Percentiles rank a stretch among this genome's conserved stretches.
Evolutionary conservation across 495 filamentous ascomycete species (phyloP).

Genomic region (Aspergillus indologenus): DNA sequence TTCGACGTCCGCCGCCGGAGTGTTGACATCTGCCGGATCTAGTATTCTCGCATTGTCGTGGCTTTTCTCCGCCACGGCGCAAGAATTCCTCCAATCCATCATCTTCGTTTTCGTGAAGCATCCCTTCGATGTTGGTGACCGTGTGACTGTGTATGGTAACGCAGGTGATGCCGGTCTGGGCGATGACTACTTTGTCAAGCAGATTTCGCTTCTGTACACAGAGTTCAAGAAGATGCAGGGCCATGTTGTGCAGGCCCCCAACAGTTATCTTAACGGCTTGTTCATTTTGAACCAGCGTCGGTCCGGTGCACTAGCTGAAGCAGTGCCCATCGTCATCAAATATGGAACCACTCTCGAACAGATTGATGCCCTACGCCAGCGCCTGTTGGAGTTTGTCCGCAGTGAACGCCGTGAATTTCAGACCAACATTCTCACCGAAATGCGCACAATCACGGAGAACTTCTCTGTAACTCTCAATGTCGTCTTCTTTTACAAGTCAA

Average conservation of each 20-base stretch:
- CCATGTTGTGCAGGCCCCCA: conserved; percentile 92
- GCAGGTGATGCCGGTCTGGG: conserved; percentile 71
- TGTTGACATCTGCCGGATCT: conserved; percentile 83
- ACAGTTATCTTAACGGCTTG: conserved; percentile 85
- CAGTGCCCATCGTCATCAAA: conserved; percentile 76
- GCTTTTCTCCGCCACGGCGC: conserved; percentile 87
- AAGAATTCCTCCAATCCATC: conserved; percentile 87
- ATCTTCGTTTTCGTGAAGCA: conserved; percentile 98
- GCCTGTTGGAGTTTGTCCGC: conserved; percentile 81
- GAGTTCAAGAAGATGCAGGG: conserved; percentile 99
- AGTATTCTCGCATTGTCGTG: conserved; percentile 83
- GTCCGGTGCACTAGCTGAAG: conserved; percentile 84
- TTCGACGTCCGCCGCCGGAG: conserved; percentile 80
- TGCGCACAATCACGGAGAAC: conserved; percentile 62
- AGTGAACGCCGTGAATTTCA: conserved; percentile 92
- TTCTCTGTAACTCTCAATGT: conserved; percentile 84
- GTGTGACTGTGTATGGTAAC: conserved; percentile 88
- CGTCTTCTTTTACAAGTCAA: conserved; percentile 97
- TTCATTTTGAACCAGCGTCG: conserved; percentile 95
- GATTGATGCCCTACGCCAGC: conserved; percentile 77
- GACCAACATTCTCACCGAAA: conserved; percentile 83
- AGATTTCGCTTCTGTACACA: conserved; percentile 91
- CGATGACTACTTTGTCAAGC: conserved; percentile 94
- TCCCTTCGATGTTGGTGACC: conserved; percentile 94
- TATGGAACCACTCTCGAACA: conserved; percentile 86